Evolutionary conservation across 108 stramenopile genomes (phyloP), one percentile per base, ranked within the genome.

Genomic region (Hondaea fermentalgiana): DNA sequence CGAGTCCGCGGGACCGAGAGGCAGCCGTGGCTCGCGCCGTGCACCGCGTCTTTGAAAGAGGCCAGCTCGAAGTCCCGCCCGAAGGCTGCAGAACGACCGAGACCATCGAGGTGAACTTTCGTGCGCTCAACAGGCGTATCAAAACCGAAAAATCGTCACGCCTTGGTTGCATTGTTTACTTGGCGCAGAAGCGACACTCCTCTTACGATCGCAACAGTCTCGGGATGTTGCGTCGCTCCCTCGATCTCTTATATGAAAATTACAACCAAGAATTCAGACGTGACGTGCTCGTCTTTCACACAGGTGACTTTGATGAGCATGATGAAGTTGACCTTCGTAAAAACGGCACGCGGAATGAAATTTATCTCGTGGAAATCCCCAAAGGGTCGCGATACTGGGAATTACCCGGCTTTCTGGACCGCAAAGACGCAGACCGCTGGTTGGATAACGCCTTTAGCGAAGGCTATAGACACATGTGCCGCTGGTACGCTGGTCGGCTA

Each of bases 381-480:
- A 8, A 69, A 69, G 35, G 64, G 8, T 69, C 64, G 6, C 14
- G 64, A 17, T 69, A 0, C 42, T 69, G 64, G 64, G 64, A 69
- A 4, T 4, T 69, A 10, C 64, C 64, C 25, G 64, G 64, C 42
- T 69, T 69, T 69, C 17, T 69, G 25, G 64, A 69, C 64, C 64
- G 64, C 17, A 69, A 17, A 8, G 8, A 69, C 64, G 64, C 64
- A 17, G 8, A 69, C 42, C 8, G 17, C 2, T 69, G 64, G 64
- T 23, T 3, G 5, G 64, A 69, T 23, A 23, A 69, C 64, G 64
- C 64, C 12, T 69, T 69, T 17, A 69, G 64, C 64, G 64, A 69
- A 42, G 93, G 93, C 35, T 94, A 94, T 60, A 91, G 95, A 44
- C 91, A 91, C 28, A 96, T 95, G 96, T 95, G 95, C 92, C 95